Evolutionary conservation across 495 filamentous ascomycete genomes (phyloP).

Genomic region (Neurospora sp.): DNA sequence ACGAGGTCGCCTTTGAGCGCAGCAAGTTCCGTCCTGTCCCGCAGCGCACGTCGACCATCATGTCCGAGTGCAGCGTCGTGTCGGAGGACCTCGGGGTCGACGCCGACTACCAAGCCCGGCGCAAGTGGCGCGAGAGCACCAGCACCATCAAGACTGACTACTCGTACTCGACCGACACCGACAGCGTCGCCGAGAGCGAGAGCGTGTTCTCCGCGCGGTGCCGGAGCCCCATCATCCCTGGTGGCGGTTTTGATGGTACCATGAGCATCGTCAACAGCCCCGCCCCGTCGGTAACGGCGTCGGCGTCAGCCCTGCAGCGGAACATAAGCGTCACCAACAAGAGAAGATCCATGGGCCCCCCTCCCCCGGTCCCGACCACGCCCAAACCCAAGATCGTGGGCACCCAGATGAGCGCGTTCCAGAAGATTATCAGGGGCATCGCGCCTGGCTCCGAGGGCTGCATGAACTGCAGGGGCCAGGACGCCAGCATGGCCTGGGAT

Average conservation of each 20-base stretch:
- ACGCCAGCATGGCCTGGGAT: conserved; percentile 59
- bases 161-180: conserved; percentile 46
- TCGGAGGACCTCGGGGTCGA: conserved; percentile 46
- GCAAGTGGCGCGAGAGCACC: conserved; percentile 40
- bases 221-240: conserved; percentile 26
- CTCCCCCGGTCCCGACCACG: background rate
- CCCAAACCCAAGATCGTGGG: background rate
- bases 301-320: background rate
- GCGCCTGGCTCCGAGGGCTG: conserved; percentile 34
- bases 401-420: conserved; percentile 35
- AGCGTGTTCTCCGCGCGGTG: conserved; percentile 52
- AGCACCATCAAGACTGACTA: conserved; percentile 41
- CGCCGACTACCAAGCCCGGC: conserved; percentile 30
- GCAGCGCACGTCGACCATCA: conserved; percentile 19
- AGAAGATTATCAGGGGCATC: conserved; percentile 41
- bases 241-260: conserved; percentile 16
- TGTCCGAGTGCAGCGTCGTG: conserved; percentile 17
- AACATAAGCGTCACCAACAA: background rate
- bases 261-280: conserved; percentile 16
- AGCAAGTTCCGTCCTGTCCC: conserved; percentile 1
- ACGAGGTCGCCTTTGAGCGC: conserved; percentile 54
- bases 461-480: conserved; percentile 49
- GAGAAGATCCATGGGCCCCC: background rate
- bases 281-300: background rate
- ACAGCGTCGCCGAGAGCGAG: conserved; percentile 42